Conservation (phyloP, 2,329 filamentous ascomycete species). For the Arthrobotrys sinensis region DNA sequence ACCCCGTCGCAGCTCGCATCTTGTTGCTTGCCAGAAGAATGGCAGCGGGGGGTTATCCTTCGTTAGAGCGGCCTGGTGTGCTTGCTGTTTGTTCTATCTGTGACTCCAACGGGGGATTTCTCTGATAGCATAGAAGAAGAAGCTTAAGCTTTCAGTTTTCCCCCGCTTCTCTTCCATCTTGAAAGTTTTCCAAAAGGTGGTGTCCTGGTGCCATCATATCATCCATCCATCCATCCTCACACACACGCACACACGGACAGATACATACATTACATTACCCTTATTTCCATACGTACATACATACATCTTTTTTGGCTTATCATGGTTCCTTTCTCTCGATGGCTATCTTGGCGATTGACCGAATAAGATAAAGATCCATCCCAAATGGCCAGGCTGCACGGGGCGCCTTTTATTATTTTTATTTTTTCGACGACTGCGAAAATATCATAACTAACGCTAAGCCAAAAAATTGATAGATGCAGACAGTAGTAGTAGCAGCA, state of each 20-base stretch:
- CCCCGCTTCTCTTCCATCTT: constrained; percentile 8
- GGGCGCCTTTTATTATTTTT: background rate
- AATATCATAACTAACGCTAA: constrained; percentile 15
- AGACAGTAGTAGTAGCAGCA: background rate
- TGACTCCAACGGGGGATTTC: background rate
- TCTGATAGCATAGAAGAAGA: background rate
- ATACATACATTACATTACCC: too few species aligned
- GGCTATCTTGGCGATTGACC: constrained; percentile 6
- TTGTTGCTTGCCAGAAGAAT: constrained; percentile 24
- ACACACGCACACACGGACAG: background rate
- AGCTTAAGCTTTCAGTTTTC: background rate
- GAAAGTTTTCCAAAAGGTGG: background rate
- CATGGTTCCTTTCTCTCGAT: background rate
- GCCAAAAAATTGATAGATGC: constrained; percentile 33
- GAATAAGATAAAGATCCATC: background rate
- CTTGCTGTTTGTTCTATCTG: background rate
- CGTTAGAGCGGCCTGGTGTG: background rate
- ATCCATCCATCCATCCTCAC: background rate
- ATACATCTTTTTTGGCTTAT: constrained; percentile 7
- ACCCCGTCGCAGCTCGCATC: constrained; percentile 12
- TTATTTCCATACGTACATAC: background rate
- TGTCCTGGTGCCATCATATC: constrained; percentile 12
- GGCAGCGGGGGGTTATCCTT: constrained; percentile 23
- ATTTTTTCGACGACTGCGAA: background rate
- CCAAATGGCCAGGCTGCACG: constrained; percentile 1